Evolutionary conservation across 345 rosid genomes (phyloP), one percentile per base, ranked within the genome.

Genomic region (Linum trigynum): DNA sequence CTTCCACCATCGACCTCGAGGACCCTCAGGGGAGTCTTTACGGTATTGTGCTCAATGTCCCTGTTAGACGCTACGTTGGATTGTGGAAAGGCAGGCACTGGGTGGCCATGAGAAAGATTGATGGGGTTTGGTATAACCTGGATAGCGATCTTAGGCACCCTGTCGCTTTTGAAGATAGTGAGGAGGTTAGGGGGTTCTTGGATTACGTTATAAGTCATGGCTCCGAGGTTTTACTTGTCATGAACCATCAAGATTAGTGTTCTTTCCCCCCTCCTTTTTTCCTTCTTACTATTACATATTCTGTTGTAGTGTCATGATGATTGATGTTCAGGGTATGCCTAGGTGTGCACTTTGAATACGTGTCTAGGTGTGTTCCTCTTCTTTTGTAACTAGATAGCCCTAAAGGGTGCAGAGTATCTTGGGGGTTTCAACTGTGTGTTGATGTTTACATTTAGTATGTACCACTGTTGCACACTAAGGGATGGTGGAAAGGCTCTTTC

Each of bases 71-170:
- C 64, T 84, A 82, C 57, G 90, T 81, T 16, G 96, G 96, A 71
- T 75, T 91, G 39, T 91, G 99, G 94, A 86, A 76, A 76, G 59
- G 88, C 66, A 84, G 99, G 74, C 97, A 87, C 77, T 89, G 99
- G 99, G 77, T 87, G 64, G 75, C 91, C 5, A 3, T 91, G 80
- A 86, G 88, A 64, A 82, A 80, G 74, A 85, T 87, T 67, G 77
- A 69, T 67, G 96, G 91, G 63, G 75, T 83, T 61, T 91, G 96
- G 97, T 90, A 88, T 78, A 91, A 89, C 66, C 75, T 91, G 82
- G 95, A 87, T 56, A 89, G 97, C 78, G 95, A 95, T 78, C 90
- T 91, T 17, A 4, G 39, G 59, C 62, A 74, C 39, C 91, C 94
- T 53, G 43, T 56, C 4, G 10, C 64, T 38, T 89, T 89, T 55